Evolutionary conservation across 2,329 filamentous ascomycete species (phyloP).

Genomic region (Verticillium albo-atrum): DNA sequence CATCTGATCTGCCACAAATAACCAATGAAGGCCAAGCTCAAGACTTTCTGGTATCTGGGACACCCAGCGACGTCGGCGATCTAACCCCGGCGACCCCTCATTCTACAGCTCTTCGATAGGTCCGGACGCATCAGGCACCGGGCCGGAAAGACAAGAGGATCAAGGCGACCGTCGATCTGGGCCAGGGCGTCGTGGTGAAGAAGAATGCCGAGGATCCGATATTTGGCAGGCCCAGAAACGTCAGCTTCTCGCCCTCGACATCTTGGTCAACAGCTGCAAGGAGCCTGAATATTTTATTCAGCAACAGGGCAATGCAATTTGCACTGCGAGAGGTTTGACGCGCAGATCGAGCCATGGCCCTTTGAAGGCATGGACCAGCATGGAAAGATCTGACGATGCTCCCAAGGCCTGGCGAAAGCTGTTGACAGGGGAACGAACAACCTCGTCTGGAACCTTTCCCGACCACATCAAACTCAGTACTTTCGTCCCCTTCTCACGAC

Average conservation of each 20-base stretch:
- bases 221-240: slow-evolving; percentile 24
- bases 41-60: slow-evolving; percentile 30
- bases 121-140: slow-evolving; percentile 13
- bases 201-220: slow-evolving; percentile 19
- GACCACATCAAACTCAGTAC: slow-evolving; percentile 54
- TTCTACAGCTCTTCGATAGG: slow-evolving; percentile 4
- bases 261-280: slow-evolving; percentile 23
- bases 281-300: slow-evolving; percentile 19
- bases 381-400: slow-evolving; percentile 17
- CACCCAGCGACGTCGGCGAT: slow-evolving; percentile 16
- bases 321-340: slow-evolving; percentile 18
- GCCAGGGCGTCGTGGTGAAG: slow-evolving; percentile 14
- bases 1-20: slow-evolving; percentile 36
- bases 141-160: slow-evolving; percentile 21
- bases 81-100: slow-evolving; percentile 12
- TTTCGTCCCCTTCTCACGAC: not conserved
- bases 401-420: slow-evolving; percentile 28
- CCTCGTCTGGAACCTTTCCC: slow-evolving; percentile 58
- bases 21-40: slow-evolving; percentile 32
- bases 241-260: slow-evolving; percentile 22
- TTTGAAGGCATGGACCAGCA: slow-evolving; percentile 19
- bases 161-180: slow-evolving; percentile 28
- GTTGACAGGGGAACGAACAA: slow-evolving; percentile 20
- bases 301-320: not conserved
- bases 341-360: slow-evolving; percentile 52